Evolutionary conservation across 306 rosid genomes (phyloP), one percentile per base, ranked within the genome.

Genomic region (Erythrophleum fordii): DNA sequence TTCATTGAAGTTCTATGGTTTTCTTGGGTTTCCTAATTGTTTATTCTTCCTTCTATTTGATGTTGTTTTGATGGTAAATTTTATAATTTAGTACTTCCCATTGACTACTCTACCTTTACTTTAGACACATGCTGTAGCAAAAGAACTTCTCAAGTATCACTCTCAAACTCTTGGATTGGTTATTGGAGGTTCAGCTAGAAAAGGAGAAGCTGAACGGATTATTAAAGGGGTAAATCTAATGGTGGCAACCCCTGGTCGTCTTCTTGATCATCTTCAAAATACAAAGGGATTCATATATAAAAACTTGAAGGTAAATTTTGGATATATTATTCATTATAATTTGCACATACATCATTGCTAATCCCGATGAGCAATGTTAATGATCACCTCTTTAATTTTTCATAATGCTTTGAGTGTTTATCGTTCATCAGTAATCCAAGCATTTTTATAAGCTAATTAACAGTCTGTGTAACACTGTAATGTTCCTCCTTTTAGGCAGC

Each of bases 211-310:
- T 20, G 99, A 91, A 31, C 94, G 98, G 14, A 77, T 95, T 75
- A 88, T 86, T 23, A 93, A 90, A 75, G 99, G 99, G 61, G 97
- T 86, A 11, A 95, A 95, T 85, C 75, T 95, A 17, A 85, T 95
- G 85, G 93, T 95, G 41, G 99, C 94, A 11, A 95, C 99, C 3
- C 98, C 99, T 31, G 99, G 99, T 26, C 97, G 99, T 13, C 97
- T 95, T 75, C 93, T 95, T 53, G 99, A 95, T 68, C 99, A 95
- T 85, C 96, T 95, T 58, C 95, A 91, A 82, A 86, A 89, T 76
- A 95, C 99, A 0, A 95, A 87, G 81, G 97, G 95, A 31, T 95
- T 95, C 55, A 62, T 93, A 64, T 89, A 53, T 75, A 93, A 89
- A 81, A 92, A 87, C 83, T 80, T 95, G 87, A 91, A 90, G 95